Evolutionary conservation across 2,329 filamentous ascomycete genomes (phyloP).

Genomic region (Trichophyton schoenleinii): DNA sequence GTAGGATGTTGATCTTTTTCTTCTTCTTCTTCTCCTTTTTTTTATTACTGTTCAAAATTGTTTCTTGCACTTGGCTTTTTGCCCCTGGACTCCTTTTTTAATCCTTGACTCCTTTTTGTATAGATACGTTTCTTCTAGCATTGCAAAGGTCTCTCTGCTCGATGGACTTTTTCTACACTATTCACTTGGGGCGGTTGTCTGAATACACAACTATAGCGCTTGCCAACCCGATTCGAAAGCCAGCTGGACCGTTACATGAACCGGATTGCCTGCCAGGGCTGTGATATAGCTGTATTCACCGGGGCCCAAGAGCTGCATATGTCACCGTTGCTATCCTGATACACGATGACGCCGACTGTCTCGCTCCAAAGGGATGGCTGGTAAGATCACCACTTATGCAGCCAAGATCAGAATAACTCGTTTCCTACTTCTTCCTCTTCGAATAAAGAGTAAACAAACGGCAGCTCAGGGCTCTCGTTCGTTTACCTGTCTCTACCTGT

Average conservation of each 20-base stretch:
- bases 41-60: too few relatives aligned
- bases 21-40: not conserved
- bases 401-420: constrained; percentile 15
- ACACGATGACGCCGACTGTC: too few relatives aligned
- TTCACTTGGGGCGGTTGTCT: not conserved
- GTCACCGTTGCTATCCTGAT: too few relatives aligned
- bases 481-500: too few relatives aligned
- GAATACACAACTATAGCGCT: not conserved
- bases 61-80: not conserved
- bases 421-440: not conserved
- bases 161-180: not conserved
- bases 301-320: not conserved
- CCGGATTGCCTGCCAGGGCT: not conserved
- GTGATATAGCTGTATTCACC: not conserved
- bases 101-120: not conserved
- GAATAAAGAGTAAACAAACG: not conserved
- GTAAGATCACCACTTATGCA: not conserved
- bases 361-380: not conserved
- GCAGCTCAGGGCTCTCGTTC: not conserved
- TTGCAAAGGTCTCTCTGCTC: not conserved
- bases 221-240: not conserved
- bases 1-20: not conserved
- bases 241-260: not conserved
- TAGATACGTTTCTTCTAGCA: not conserved
- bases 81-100: too few relatives aligned